These are phyloP conservation scores for Aaosphaeria arxii DNA, from an alignment of 2,329 filamentous ascomycete species.

Conservation along the genomic window DNA sequence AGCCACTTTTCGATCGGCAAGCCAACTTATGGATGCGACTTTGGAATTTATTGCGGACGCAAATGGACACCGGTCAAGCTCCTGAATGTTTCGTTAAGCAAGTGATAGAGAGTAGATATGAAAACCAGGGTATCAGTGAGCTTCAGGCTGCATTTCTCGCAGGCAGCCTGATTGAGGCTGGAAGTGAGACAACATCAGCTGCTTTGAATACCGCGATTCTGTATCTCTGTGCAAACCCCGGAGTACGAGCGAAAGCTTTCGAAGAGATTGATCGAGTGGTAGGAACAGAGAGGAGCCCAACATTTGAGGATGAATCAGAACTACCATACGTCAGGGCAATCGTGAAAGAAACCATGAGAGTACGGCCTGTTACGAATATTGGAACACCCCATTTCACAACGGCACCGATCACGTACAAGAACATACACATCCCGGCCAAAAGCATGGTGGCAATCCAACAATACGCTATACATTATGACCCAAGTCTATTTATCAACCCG, in stretches of 20 bases:
- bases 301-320: slow-evolving; percentile 44
- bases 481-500: slow-evolving; percentile 33
- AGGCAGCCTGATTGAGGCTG: slow-evolving; percentile 39
- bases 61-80: slow-evolving; percentile 28
- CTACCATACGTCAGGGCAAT: slow-evolving; percentile 40
- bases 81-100: slow-evolving; percentile 37
- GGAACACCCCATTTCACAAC: slow-evolving; percentile 33
- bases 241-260: slow-evolving; percentile 15
- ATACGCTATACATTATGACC: slow-evolving; percentile 37
- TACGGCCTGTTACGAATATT: slow-evolving; percentile 32
- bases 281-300: slow-evolving; percentile 14
- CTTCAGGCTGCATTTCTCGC: slow-evolving; percentile 35
- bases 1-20: slow-evolving; percentile 28
- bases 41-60: slow-evolving; percentile 24
- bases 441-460: slow-evolving; percentile 29
- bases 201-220: slow-evolving; percentile 32
- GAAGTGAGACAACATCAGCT: slow-evolving; percentile 38
- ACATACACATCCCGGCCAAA: slow-evolving; percentile 43
- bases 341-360: slow-evolving; percentile 45
- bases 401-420: slow-evolving; percentile 40
- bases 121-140: slow-evolving; percentile 32
- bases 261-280: slow-evolving; percentile 19
- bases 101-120: slow-evolving; percentile 36
- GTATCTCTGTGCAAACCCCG: slow-evolving; percentile 25
- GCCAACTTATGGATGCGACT: slow-evolving; percentile 32